Base-by-base conservation (phyloP, 23 red algal species). In the Pyropia yezoensis region DNA sequence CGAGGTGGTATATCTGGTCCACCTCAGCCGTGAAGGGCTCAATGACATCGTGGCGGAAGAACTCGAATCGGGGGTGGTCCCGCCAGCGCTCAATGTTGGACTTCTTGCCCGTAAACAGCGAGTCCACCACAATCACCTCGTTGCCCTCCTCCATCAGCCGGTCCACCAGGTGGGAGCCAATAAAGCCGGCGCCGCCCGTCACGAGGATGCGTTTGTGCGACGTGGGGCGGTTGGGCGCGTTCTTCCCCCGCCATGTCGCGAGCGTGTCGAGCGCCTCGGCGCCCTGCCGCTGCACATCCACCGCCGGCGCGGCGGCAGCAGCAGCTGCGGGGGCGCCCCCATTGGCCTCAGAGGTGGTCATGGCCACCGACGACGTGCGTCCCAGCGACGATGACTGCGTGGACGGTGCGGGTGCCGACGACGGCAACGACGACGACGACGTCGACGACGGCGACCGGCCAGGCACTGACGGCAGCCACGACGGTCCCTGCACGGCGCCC, bases 151-250 rank as follows among this genome's bases (percentile, higher is more conserved):
- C 78, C 85, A 98, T 98, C n/a, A 98, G 86, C 16, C 80, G 74
- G 51, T 98, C 94, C 7, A 90, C 85, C 58, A 98, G 67, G 80
- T 98, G 85, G 13, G 94, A 98, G 19, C 94, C 94, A 54, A 98
- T 98, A 75, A 98, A 98, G 49, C 94, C 94, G 32, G 94, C 94
- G 26, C 94, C 94, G 33, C 94, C 94, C 18, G 94, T 98, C 13
- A 98, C 94, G n/a, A 98, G 75, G 8, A 98, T 79, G 20, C 94
- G 86, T 39, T 78, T 85, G 33, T 84, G 69, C 15, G 69, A 66
- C 25, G 65, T 55, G 25, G 83, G 74, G n/a, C 94, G 86, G 64
- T 98, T 98, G 19, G 94, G 94, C 15, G 94, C 94, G 71, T 98
- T 80, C 7, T 71, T 57, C 19, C 70, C 70, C 27, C 82, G 82